Evolutionary conservation across 2,329 filamentous ascomycete species (phyloP), one percentile per base, ranked within the genome.

Genomic region (Hypomyces perniciosus): DNA sequence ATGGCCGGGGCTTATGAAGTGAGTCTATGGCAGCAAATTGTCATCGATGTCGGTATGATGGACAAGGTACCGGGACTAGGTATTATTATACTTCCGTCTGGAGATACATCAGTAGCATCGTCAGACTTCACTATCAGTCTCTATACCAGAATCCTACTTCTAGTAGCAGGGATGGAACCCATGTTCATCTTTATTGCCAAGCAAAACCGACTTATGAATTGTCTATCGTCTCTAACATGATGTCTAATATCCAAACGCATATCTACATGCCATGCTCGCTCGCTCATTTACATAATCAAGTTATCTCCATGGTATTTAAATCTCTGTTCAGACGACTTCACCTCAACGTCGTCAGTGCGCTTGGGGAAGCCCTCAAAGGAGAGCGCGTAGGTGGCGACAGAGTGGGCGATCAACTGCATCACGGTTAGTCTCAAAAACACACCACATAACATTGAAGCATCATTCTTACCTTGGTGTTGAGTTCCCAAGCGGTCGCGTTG

Each of bases 361-460:
- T 81, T 65, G 1, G 84, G 84, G 67, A 88, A 85, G 8, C 76
- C 80, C 4, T 85, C 72, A 56, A 88, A 83, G 0, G 82, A 85
- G 4, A 70, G 63, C 8, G 84, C 85, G 59, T 81, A 89, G 0
- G 81, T 84, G 1, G 84, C 86, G n/a, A 88, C 80, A 1, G 83
- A 83, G 66, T 87, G 83, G 3, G 86, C 85, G 57, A 90, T 84
- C 34, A 84, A 71, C 78, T 80, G 48, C 30, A 31, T 13, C 53
- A 26, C 4, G 2, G 52, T 65, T 48, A 64, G 60, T 46, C n/a
- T 10, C 27, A 12, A 13, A 44, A 33, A 12, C 35, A 35, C 8
- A 10, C 10, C 3, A 44, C 10, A 31, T 34, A 6, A 10, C 3
- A 39, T 40, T 4, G 6, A 5, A 4, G 9, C 8, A 46, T 2